Evolutionary conservation across 768 basidiomycete genomes (phyloP).

Genomic region (Podaxis sp.): DNA sequence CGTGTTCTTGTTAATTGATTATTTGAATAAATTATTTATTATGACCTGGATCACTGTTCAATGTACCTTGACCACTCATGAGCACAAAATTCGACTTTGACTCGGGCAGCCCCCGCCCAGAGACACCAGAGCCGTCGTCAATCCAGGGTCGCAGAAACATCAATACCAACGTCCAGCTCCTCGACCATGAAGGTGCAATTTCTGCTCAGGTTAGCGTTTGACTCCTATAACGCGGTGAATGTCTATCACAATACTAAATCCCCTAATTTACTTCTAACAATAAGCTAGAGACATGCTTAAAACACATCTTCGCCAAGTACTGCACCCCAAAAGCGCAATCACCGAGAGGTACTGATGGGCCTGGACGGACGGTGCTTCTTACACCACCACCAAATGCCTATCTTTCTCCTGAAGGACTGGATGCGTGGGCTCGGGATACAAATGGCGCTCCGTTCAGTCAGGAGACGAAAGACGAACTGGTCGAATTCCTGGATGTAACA

Average conservation of each 20-base stretch:
- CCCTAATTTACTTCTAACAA: not conserved
- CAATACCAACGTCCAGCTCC: slow-evolving; percentile 41
- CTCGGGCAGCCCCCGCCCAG: slow-evolving; percentile 48
- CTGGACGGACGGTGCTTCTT: slow-evolving; percentile 25
- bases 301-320: slow-evolving; percentile 78
- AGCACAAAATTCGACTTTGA: slow-evolving; percentile 19
- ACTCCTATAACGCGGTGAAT: not conserved
- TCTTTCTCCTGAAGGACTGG: slow-evolving; percentile 56
- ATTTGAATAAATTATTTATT: not conserved
- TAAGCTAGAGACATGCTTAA: slow-evolving; percentile 65
- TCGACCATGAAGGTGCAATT: slow-evolving; percentile 69
- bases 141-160: slow-evolving; percentile 53
- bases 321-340: slow-evolving; percentile 41
- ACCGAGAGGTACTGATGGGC: slow-evolving; percentile 7
- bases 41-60: not conserved
- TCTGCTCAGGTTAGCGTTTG: slow-evolving; percentile 48
- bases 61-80: slow-evolving; percentile 10
- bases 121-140: slow-evolving; percentile 60
- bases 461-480: slow-evolving; percentile 74
- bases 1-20: slow-evolving; percentile 7
- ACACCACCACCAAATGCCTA: slow-evolving; percentile 52
- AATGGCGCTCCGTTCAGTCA: slow-evolving; percentile 78
- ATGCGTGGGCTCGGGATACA: slow-evolving; percentile 74
- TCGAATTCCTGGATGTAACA: slow-evolving; percentile 71
- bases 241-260: not conserved